Percentiles rank a stretch among this genome's conserved stretches.
Evolutionary conservation across 75 land plant species (phyloP).

Genomic region (Pinus taeda): DNA sequence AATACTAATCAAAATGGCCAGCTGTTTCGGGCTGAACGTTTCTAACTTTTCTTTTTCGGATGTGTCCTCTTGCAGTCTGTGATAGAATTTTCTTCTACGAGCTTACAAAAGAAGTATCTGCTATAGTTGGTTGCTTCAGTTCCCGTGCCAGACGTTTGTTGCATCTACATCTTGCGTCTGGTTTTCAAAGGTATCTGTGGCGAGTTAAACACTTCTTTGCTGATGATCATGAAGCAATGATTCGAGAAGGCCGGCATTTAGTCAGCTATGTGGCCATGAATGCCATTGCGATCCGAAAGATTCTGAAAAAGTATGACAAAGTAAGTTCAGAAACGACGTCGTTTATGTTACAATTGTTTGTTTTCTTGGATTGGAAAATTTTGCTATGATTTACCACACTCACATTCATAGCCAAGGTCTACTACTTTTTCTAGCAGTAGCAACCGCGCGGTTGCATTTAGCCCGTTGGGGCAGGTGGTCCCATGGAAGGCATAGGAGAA

Average conservation of each 20-base stretch:
- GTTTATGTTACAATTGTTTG: neutral
- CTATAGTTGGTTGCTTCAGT: slow-evolving; percentile 71
- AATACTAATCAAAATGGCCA: no score
- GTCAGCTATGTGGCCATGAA: slow-evolving; percentile 78
- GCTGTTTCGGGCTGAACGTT: no score
- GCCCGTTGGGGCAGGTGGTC: no score
- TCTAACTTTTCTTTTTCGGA: no score
- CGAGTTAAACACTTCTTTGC: slow-evolving; percentile 41
- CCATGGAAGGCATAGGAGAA: no score
- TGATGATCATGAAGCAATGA: slow-evolving; percentile 39
- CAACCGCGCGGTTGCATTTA: no score
- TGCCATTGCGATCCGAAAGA: slow-evolving; percentile 77
- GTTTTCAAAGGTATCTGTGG: slow-evolving; percentile 48
- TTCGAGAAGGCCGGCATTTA: slow-evolving; percentile 56
- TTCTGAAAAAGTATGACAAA: slow-evolving; percentile 91
- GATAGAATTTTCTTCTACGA: slow-evolving; percentile 71
- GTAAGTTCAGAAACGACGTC: slow-evolving; percentile 20
- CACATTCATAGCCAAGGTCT: no score
- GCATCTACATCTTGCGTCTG: slow-evolving; percentile 48
- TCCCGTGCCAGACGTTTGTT: slow-evolving; percentile 57
- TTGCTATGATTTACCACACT: neutral
- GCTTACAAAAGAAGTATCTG: slow-evolving; percentile 64
- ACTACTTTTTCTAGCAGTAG: no score
- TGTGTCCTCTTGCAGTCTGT: slow-evolving; percentile 42
- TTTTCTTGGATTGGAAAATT: neutral